phyloP scores from a whole-genome alignment of 2,329 filamentous ascomycete genomes.

The Pseudogymnoascus pannorum region DNA sequence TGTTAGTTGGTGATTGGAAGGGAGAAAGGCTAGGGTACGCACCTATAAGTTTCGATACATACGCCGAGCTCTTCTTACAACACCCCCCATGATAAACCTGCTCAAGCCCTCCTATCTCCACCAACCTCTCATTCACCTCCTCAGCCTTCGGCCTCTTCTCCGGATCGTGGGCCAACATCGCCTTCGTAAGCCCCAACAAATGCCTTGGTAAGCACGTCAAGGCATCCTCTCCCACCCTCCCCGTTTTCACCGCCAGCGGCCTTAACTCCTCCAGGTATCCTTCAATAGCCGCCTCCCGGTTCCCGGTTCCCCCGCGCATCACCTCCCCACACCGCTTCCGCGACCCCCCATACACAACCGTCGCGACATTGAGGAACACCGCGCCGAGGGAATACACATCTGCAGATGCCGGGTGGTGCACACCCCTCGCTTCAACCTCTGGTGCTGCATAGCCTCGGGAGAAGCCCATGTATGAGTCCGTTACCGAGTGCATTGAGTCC shows the following conservation, averaged over 20 bases:
- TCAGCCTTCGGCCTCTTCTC: conserved; percentile 42
- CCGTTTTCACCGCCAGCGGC: conserved; percentile 13
- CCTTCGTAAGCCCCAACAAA: conserved; percentile 37
- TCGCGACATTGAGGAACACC: conserved; percentile 39
- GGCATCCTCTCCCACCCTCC: conserved; percentile 15
- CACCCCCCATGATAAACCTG: conserved; percentile 41
- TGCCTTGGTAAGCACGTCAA: conserved; percentile 29
- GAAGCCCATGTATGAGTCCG: conserved; percentile 32
- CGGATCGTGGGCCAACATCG: conserved; percentile 45
- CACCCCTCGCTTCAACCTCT: conserved; percentile 33
- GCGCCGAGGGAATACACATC: conserved; percentile 43
- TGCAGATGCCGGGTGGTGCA: conserved; percentile 40
- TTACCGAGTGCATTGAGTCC: conserved; percentile 39
- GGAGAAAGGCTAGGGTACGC: conserved; percentile 8
- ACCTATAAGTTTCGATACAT: conserved; percentile 32
- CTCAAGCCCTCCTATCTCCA: conserved; percentile 39
- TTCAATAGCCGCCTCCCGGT: conserved; percentile 25
- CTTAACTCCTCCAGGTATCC: conserved; percentile 15
- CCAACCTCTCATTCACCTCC: conserved; percentile 42
- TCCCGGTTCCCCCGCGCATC: conserved; percentile 28
- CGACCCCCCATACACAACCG: conserved; percentile 36
- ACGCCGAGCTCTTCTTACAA: conserved; percentile 34
- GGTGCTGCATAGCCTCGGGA: conserved; percentile 41
- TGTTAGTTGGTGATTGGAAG: background rate
- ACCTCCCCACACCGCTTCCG: conserved; percentile 35